Evolutionary conservation across 2,329 filamentous ascomycete genomes (phyloP), one percentile per base, ranked within the genome.

Genomic region (Alternaria infectoria): DNA sequence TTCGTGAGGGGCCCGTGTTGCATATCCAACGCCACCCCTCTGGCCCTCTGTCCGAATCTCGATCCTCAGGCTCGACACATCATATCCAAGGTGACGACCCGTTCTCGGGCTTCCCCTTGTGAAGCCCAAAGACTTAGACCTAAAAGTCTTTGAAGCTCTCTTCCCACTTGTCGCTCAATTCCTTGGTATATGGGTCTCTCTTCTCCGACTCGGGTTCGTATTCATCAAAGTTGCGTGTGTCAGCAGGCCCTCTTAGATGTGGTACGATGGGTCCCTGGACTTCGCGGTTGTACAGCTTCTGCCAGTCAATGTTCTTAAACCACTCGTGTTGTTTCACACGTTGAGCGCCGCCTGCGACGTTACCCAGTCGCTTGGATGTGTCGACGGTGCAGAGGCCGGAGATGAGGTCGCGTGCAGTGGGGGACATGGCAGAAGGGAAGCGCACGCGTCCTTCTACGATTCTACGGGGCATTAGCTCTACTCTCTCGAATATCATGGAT

Each of bases 201-300:
- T 85, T 85, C 57, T 84, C 87, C 62, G 90, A 88, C 74, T 93
- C 90, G 63, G 93, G 90, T n/a, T 92, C 90, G 72, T 95, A 96
- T 45, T 90, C 85, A 73, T 95, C 92, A 74, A 95, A 96, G 77
- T 93, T 95, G 74, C 91, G 86, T 17, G 92, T 90, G 74, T 95
- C 92, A 30, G 91, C 91, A 0, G 89, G 86, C 54, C 88, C 91
- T 23, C 89, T 84, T 28, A 95, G 83, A 58, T 91, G 89, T n/a
- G 91, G 92, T 55, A 92, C 85, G 69, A 94, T 93, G 5, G 91
- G 91, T 0, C 91, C 91, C 52, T 86, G 83, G 54, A 87, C 82
- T 66, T 87, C 86, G 57, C 90, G 87, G 62, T 88, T 83, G 71
- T 89, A 87, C 23, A 94, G 80, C 51, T 89, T 89, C 57, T 93